Conservation (phyloP, 139 green algal genomes). For the Volvox reticuliferus region DNA sequence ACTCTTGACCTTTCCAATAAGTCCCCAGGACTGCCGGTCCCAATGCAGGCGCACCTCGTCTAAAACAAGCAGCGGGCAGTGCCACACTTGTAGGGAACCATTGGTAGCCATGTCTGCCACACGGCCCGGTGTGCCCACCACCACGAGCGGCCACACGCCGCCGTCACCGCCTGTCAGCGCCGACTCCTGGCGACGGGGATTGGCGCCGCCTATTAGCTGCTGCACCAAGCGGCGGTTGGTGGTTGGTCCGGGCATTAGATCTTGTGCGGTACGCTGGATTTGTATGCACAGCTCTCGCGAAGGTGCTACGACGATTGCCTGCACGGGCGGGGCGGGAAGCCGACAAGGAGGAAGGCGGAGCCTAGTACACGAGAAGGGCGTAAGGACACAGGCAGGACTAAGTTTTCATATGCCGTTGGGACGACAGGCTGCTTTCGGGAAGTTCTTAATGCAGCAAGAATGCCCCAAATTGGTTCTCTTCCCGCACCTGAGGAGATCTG, state of each 20-base stretch:
- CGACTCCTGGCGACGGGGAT: slow-evolving; percentile 81
- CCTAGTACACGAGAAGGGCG: too few species aligned
- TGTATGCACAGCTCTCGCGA: slow-evolving; percentile 97
- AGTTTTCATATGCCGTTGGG: too few species aligned
- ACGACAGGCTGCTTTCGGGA: too few species aligned
- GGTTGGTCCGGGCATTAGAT: slow-evolving; percentile 71
- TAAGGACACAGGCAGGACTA: too few species aligned
- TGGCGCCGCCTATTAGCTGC: slow-evolving; percentile 97
- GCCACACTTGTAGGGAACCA: slow-evolving; percentile 74
- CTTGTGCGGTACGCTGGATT: slow-evolving; percentile 81
- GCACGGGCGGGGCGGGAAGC: neutral
- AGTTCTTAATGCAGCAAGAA: too few species aligned
- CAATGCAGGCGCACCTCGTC: slow-evolving; percentile 46
- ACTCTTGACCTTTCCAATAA: too few species aligned
- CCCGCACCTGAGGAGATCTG: neutral
- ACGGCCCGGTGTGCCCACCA: slow-evolving; percentile 96
- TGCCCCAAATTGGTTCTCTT: too few species aligned
- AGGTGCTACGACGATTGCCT: slow-evolving; percentile 89
- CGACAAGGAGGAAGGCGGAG: too few species aligned
- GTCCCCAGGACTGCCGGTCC: too few species aligned
- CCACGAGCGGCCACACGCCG: slow-evolving; percentile 78
- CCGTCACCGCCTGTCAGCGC: slow-evolving; percentile 81
- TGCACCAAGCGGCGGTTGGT: slow-evolving; percentile 78
- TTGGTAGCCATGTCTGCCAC: slow-evolving; percentile 85
- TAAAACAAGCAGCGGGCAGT: slow-evolving; percentile 52